These are phyloP conservation scores for Coniosporium apollinis DNA, from an alignment of 495 filamentous ascomycete genomes.

Conservation along the genomic window DNA sequence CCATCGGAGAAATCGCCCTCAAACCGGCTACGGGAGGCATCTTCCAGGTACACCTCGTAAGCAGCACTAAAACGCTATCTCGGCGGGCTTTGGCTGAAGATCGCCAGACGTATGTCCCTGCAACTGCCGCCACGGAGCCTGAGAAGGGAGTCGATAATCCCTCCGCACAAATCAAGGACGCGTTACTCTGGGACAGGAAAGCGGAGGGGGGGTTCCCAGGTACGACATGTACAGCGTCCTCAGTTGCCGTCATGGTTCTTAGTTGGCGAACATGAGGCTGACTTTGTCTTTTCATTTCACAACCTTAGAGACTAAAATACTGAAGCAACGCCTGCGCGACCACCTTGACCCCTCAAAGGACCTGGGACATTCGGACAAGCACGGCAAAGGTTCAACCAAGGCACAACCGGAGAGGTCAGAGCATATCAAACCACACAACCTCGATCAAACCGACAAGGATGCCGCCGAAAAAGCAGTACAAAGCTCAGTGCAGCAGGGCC, in stretches of 20 bases:
- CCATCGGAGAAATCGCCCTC: slow-evolving; percentile 81
- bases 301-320: slow-evolving; percentile 55
- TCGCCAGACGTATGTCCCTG: no score
- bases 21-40: slow-evolving; percentile 70
- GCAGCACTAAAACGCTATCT: no score
- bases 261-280: slow-evolving; percentile 1
- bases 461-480: no score
- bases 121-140: no score
- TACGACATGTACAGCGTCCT: slow-evolving; percentile 22
- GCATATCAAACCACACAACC: no score
- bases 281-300: slow-evolving; percentile 1
- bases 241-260: background rate
- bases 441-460: no score
- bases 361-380: slow-evolving; percentile 50
- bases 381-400: no score
- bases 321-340: slow-evolving; percentile 82
- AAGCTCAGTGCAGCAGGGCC: no score
- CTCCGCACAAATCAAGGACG: slow-evolving; percentile 28
- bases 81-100: no score
- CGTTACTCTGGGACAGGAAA: slow-evolving; percentile 78
- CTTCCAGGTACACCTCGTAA: slow-evolving; percentile 45
- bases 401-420: no score
- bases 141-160: no score
- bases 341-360: slow-evolving; percentile 58
- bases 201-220: slow-evolving; percentile 78